Conservation (phyloP, 1,139 yeast genomes). For the Dujonia santamariae region DNA sequence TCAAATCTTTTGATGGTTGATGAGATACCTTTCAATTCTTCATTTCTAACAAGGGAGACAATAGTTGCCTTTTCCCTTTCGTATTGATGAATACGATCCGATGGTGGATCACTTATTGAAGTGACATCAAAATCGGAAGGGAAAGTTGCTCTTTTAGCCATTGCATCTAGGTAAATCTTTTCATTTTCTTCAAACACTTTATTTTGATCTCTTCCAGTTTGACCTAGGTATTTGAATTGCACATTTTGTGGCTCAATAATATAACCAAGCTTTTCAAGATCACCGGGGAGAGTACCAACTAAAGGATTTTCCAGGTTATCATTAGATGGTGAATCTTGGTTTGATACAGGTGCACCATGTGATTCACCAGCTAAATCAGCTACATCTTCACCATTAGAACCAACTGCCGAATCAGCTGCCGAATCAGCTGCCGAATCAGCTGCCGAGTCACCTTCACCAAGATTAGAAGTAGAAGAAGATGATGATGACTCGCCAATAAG, state of each 20-base stretch:
- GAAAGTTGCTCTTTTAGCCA: conserved; percentile 35
- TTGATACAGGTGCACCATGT: too few species aligned
- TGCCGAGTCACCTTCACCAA: too few species aligned
- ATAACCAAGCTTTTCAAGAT: conserved; percentile 2
- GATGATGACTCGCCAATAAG: too few species aligned
- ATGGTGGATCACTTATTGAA: conserved; percentile 34
- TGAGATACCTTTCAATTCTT: conserved; percentile 50
- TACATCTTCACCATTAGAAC: too few species aligned
- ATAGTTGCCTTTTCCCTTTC: conserved; percentile 69
- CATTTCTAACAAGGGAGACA: conserved; percentile 65
- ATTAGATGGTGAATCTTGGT: too few species aligned
- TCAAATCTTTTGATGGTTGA: conserved; percentile 60
- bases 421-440: too few species aligned
- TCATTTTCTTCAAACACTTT: conserved; percentile 32
- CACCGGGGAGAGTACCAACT: too few species aligned
- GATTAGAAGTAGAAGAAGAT: too few species aligned
- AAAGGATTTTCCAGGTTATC: too few species aligned
- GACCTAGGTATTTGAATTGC: conserved; percentile 12
- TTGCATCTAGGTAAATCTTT: conserved; percentile 27
- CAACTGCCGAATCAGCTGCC: too few species aligned
- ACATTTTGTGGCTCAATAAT: neutral
- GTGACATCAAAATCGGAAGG: conserved; percentile 47
- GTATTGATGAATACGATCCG: conserved; percentile 23
- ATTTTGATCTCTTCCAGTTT: conserved; percentile 31
- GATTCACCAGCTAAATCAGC: too few species aligned